A percentile compares a stretch with the other conserved stretches of the same genome.
Evolutionary conservation across 306 rosid genomes (phyloP).

Genomic region (Senna siamea): DNA sequence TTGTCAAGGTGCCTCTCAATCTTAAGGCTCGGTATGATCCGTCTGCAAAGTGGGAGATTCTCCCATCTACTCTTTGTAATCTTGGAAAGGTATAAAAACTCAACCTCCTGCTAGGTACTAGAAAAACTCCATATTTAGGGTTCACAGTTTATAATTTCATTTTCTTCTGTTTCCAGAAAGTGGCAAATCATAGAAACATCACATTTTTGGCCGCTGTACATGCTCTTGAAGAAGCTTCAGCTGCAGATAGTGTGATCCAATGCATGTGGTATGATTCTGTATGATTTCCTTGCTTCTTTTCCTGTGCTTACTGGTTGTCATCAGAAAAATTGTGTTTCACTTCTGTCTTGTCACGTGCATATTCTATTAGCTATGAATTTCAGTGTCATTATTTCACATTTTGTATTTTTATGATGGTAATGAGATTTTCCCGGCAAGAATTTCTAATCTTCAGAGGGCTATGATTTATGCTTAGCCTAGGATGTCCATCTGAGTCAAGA

Average conservation of each 20-base stretch:
- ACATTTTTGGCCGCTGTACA: conserved; percentile 59
- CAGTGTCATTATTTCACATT: background rate
- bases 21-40: conserved; percentile 44
- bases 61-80: conserved; percentile 50
- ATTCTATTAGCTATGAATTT: background rate
- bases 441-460: background rate
- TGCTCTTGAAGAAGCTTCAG: conserved; percentile 71
- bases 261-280: conserved; percentile 63
- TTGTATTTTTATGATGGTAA: background rate
- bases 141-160: background rate
- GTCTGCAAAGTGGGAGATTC: conserved; percentile 53
- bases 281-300: background rate
- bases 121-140: background rate
- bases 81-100: conserved; percentile 64
- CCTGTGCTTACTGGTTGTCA: background rate
- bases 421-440: background rate
- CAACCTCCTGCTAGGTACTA: background rate
- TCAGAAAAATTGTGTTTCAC: background rate
- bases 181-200: conserved; percentile 49
- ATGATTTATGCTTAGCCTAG: too few species aligned
- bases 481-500: too few species aligned
- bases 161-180: conserved; percentile 54
- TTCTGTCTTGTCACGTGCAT: conserved; percentile 4
- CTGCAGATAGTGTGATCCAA: conserved; percentile 56
- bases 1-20: conserved; percentile 60